These are phyloP conservation scores for Thelonectria rubi DNA, from an alignment of 2,329 filamentous ascomycete species.

Conservation along the genomic window DNA sequence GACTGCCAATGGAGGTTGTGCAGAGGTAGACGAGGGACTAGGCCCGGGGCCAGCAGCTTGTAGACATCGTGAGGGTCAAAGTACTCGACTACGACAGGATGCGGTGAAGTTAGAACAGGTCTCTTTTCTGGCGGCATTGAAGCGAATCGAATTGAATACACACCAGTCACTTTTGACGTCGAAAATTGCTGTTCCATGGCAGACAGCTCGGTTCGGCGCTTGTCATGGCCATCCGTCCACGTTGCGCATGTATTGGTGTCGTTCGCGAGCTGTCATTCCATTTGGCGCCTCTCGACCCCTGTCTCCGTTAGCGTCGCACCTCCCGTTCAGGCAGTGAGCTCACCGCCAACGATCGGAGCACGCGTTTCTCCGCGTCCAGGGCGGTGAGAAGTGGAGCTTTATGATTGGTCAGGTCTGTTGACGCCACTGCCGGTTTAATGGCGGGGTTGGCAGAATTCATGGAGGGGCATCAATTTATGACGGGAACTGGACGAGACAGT, in stretches of 20 bases:
- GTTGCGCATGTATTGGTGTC: constrained; percentile 26
- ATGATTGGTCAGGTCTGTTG: constrained; percentile 33
- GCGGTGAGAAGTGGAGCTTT: constrained; percentile 31
- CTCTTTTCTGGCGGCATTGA: background rate
- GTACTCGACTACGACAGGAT: constrained; percentile 78
- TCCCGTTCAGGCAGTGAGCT: constrained; percentile 37
- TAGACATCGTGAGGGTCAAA: constrained; percentile 92
- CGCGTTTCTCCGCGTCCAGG: constrained; percentile 41
- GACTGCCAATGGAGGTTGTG: constrained; percentile 98
- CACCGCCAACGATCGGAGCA: constrained; percentile 40
- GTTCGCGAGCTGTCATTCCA: constrained; percentile 38
- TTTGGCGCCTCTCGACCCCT: constrained; percentile 25
- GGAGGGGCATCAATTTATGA: constrained; percentile 42
- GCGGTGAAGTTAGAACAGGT: constrained; percentile 29
- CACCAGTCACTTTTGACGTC: constrained; percentile 82
- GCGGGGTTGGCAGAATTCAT: constrained; percentile 47
- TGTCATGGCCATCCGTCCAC: constrained; percentile 43
- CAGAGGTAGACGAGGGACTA: constrained; percentile 82
- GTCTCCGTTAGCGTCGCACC: constrained; percentile 17
- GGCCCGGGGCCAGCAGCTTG: constrained; percentile 78
- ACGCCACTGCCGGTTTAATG: constrained; percentile 33
- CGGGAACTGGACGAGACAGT: background rate
- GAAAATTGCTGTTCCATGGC: constrained; percentile 73
- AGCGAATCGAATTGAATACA: constrained; percentile 21
- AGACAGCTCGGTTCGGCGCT: constrained; percentile 40